These are phyloP conservation scores for Penicillium sp. DNA, from an alignment of 2,329 filamentous ascomycete species.

Conservation along the genomic window DNA sequence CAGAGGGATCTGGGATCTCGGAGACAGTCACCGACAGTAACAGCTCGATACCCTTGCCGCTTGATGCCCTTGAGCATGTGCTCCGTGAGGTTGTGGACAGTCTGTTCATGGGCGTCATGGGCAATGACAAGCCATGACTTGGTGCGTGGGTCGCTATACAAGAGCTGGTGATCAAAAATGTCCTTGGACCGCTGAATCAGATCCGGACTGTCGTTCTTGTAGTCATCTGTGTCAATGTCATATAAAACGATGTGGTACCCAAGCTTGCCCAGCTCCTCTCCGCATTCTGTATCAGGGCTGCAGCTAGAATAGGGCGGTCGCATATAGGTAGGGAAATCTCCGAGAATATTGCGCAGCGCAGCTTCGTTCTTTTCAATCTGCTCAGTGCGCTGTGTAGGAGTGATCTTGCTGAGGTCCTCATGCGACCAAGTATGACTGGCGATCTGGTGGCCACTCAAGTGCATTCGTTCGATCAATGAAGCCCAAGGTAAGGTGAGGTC, in stretches of 20 bases:
- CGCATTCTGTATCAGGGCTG: constrained; percentile 36
- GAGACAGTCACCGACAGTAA: constrained; percentile 47
- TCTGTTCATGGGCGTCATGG: constrained; percentile 45
- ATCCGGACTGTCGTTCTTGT: constrained; percentile 38
- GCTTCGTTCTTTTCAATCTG: constrained; percentile 51
- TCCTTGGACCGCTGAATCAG: constrained; percentile 42
- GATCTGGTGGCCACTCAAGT: constrained; percentile 49
- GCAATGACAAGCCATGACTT: constrained; percentile 43
- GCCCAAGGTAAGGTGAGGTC: constrained; percentile 41
- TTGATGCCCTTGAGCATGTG: constrained; percentile 38
- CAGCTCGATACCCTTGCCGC: constrained; percentile 35
- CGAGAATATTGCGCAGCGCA: constrained; percentile 49
- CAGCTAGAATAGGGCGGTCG: constrained; percentile 51
- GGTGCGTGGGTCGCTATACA: constrained; percentile 23
- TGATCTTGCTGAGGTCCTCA: constrained; percentile 45
- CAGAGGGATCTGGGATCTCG: constrained; percentile 39
- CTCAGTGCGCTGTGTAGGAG: constrained; percentile 34
- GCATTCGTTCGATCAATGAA: constrained; percentile 42
- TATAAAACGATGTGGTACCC: constrained; percentile 52
- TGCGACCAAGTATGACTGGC: constrained; percentile 55
- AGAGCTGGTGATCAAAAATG: constrained; percentile 37
- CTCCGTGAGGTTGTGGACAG: constrained; percentile 43
- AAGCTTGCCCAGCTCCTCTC: constrained; percentile 44
- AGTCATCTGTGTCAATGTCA: constrained; percentile 51
- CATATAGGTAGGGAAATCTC: constrained; percentile 54